Conservation (phyloP, 129 eudicot species). For the Helianthus tuberosus region DNA sequence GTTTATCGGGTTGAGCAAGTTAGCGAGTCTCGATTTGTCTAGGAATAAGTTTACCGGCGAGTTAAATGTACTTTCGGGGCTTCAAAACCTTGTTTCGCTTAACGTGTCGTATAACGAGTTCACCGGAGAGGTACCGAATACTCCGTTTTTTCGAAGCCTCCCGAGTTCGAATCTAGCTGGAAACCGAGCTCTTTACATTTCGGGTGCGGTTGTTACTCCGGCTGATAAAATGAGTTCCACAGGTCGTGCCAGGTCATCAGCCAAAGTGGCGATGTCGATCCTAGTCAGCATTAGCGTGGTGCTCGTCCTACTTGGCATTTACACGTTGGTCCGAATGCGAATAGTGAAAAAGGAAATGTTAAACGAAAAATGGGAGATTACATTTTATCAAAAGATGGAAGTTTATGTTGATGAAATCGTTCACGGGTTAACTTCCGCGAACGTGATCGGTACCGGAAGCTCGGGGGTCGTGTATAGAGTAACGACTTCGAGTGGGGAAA, state of each 20-base stretch:
- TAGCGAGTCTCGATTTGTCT: conserved; percentile 79
- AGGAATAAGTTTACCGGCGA: conserved; percentile 71
- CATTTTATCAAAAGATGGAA: conserved; percentile 46
- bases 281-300: conserved; percentile 76
- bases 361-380: not conserved
- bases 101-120: conserved; percentile 84
- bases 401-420: conserved; percentile 74
- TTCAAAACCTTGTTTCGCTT: conserved; percentile 83
- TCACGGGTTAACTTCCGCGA: conserved; percentile 60
- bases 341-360: not conserved
- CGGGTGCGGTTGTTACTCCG: conserved; percentile 48
- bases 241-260: conserved; percentile 43
- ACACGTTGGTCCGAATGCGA: not conserved
- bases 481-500: conserved; percentile 61
- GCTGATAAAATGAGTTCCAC: conserved; percentile 38
- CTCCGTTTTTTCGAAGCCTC: conserved; percentile 74
- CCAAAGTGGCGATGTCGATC: conserved; percentile 77
- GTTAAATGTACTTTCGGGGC: conserved; percentile 49
- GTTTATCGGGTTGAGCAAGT: conserved; percentile 65
- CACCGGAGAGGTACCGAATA: conserved; percentile 77
- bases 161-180: conserved; percentile 65
- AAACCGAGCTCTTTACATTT: conserved; percentile 49
- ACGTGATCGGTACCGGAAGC: conserved; percentile 96
- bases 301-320: conserved; percentile 45
- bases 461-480: conserved; percentile 96